Percentiles rank a stretch among this genome's conserved stretches.
These are phyloP conservation scores for Sarcocystis neurona DNA, from an alignment of 169 alveolate genomes.

Conservation along the genomic window DNA sequence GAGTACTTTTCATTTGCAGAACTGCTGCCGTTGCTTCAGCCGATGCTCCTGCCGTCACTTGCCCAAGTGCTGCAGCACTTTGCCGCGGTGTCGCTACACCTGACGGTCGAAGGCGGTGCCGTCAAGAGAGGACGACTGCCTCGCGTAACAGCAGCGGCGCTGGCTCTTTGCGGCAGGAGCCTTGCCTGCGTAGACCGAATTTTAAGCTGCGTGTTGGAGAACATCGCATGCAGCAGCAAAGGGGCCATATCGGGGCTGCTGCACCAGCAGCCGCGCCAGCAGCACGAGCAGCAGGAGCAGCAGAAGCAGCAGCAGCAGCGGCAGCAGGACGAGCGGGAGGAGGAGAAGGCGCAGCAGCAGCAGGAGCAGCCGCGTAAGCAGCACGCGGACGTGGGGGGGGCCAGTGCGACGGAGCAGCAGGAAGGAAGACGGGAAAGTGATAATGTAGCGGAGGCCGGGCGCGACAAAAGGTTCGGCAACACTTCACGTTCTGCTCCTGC, in stretches of 20 bases:
- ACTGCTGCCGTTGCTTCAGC: conserved; percentile 21
- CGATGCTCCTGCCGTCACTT: conserved; percentile 16
- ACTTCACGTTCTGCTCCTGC: not conserved
- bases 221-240: not conserved
- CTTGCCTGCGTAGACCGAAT: not conserved
- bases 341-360: not conserved
- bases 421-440: not conserved
- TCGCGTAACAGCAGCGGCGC: conserved; percentile 19
- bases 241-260: not conserved
- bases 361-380: not conserved
- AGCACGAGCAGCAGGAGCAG: not conserved
- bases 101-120: conserved; percentile 47
- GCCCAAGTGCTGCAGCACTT: conserved; percentile 25
- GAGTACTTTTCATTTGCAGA: conserved; percentile 17
- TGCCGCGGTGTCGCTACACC: conserved; percentile 29
- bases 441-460: not conserved
- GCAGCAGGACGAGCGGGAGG: not conserved
- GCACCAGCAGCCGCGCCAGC: conserved; percentile 2
- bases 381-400: not conserved
- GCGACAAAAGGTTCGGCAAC: not conserved
- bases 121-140: conserved; percentile 36
- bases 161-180: conserved; percentile 26
- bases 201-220: not conserved
- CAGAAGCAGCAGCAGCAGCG: conserved; percentile 4
- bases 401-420: not conserved